Evolutionary conservation across 2,329 filamentous ascomycete genomes (phyloP).

Genomic region (Paracorniculantispora psalliotae): DNA sequence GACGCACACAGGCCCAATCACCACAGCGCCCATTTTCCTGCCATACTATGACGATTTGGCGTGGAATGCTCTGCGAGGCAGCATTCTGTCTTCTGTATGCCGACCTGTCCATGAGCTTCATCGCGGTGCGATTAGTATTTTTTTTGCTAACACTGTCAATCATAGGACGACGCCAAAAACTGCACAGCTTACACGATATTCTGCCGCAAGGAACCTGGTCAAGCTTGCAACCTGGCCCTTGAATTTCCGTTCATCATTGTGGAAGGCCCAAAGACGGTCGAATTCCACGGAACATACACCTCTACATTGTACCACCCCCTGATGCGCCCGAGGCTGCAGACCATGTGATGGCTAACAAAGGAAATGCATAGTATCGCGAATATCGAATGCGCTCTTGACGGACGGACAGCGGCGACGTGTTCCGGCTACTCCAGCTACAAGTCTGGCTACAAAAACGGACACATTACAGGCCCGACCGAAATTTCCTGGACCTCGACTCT

Average conservation of each 20-base stretch:
- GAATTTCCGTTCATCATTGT: constrained; percentile 44
- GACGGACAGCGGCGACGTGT: constrained; percentile 41
- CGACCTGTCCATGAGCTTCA: background rate
- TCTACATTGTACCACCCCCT: constrained; percentile 36
- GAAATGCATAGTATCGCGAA: constrained; percentile 34
- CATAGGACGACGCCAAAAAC: constrained; percentile 30
- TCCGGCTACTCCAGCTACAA: constrained; percentile 44
- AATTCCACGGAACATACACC: constrained; percentile 38
- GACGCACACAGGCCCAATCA: constrained; percentile 23
- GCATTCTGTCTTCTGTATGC: constrained; percentile 39
- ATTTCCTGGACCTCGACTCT: constrained; percentile 42
- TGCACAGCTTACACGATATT: constrained; percentile 46
- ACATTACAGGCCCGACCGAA: constrained; percentile 38
- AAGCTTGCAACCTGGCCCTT: constrained; percentile 38
- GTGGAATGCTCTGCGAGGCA: constrained; percentile 42
- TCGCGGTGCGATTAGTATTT: background rate
- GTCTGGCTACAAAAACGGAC: constrained; percentile 33
- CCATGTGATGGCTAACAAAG: background rate
- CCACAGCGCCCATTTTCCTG: constrained; percentile 41
- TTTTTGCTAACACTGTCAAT: background rate
- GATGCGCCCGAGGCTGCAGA: background rate
- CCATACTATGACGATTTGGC: constrained; percentile 38
- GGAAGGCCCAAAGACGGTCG: constrained; percentile 40
- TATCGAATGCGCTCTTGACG: constrained; percentile 38
- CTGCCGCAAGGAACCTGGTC: constrained; percentile 37